phyloP scores from a whole-genome alignment of 108 stramenopile genomes.

The Poteriospumella lacustris region DNA sequence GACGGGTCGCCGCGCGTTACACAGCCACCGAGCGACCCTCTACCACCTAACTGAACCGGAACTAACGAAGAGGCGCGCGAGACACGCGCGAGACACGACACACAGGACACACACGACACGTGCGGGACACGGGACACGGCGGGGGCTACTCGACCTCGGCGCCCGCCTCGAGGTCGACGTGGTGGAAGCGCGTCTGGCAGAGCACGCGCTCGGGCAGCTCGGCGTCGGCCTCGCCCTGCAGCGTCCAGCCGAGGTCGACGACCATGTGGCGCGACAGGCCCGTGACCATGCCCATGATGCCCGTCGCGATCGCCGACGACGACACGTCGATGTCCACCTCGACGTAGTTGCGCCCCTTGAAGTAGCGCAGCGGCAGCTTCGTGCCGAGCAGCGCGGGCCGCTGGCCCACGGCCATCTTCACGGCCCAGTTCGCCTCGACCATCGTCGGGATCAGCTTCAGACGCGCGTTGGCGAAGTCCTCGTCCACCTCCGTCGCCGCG shows the following conservation, averaged over 20 bases:
- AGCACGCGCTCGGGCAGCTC: conserved; percentile 77
- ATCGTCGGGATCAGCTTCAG: conserved; percentile 61
- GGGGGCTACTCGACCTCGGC: too few species aligned
- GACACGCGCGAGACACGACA: too few species aligned
- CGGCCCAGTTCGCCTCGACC: conserved; percentile 84
- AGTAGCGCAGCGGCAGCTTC: conserved; percentile 77
- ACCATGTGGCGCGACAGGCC: conserved; percentile 79
- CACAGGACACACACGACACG: too few species aligned
- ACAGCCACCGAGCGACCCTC: too few species aligned
- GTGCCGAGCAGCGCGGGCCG: conserved; percentile 87
- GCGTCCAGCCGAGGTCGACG: conserved; percentile 79
- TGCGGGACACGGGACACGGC: too few species aligned
- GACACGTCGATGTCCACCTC: conserved; percentile 83
- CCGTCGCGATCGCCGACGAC: conserved; percentile 67
- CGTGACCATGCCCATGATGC: conserved; percentile 66
- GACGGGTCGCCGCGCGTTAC: too few species aligned
- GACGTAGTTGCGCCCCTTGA: conserved; percentile 67
- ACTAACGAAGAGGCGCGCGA: too few species aligned
- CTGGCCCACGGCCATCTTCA: conserved; percentile 75
- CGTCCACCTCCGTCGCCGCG: not conserved
- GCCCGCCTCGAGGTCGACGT: conserved; percentile 37
- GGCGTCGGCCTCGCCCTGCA: conserved; percentile 72
- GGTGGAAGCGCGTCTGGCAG: conserved; percentile 52
- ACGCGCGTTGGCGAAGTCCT: conserved; percentile 45
- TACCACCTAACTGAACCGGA: too few species aligned